Conservation (phyloP, 2,329 filamentous ascomycete species). For the Rhinocladiella mackenziei region DNA sequence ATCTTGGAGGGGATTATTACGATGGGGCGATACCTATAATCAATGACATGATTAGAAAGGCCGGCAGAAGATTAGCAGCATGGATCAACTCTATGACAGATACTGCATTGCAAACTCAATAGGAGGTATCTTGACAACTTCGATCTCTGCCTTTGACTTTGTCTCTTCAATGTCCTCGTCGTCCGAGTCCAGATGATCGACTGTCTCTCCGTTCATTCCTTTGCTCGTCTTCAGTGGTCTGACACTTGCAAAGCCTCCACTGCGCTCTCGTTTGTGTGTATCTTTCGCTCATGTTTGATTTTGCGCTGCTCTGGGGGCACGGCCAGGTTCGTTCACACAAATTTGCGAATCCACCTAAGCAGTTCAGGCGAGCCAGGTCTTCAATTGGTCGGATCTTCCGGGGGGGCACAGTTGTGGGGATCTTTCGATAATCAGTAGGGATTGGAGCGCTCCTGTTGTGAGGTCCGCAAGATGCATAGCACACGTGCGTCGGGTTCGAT, state of each 20-base stretch:
- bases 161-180: conserved; percentile 7
- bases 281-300: conserved; percentile 11
- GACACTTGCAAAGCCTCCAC: not conserved
- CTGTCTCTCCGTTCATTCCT: conserved; percentile 10
- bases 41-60: conserved; percentile 26
- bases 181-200: conserved; percentile 16
- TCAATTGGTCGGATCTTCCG: conserved; percentile 29
- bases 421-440: conserved; percentile 32
- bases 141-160: not conserved
- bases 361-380: conserved; percentile 21
- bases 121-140: conserved; percentile 7
- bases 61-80: conserved; percentile 25
- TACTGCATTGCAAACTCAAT: conserved; percentile 4
- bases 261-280: conserved; percentile 9
- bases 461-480: too few species aligned
- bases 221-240: conserved; percentile 13
- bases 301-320: conserved; percentile 1
- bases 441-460: conserved; percentile 33
- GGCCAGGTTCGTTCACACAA: too few species aligned
- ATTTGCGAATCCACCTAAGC: too few species aligned
- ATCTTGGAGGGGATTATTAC: conserved; percentile 28
- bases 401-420: conserved; percentile 30
- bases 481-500: conserved; percentile 29
- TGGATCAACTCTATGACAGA: conserved; percentile 26
- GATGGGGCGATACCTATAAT: conserved; percentile 27